phyloP scores from a whole-genome alignment of 2,329 filamentous ascomycete species.

The Colletotrichum eremochloae region DNA sequence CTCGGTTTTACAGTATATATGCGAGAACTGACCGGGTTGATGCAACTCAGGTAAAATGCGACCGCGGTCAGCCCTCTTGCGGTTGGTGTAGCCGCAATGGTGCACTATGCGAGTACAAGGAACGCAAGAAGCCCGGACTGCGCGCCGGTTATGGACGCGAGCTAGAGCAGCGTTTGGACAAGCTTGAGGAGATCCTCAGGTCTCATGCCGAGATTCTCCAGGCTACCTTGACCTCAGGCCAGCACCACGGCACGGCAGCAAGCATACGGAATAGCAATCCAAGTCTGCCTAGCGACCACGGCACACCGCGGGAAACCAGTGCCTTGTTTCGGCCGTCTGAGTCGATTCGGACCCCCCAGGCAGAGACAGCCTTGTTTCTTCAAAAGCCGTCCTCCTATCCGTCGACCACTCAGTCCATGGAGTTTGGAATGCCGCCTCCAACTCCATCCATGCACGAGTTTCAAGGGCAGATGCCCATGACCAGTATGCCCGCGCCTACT shows the following conservation, averaged over 20 bases:
- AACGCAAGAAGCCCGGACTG: conserved; percentile 76
- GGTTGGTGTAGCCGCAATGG: conserved; percentile 77
- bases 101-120: conserved; percentile 75
- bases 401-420: conserved; percentile 60
- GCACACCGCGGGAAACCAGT: conserved; percentile 64
- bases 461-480: conserved; percentile 58
- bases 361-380: conserved; percentile 71
- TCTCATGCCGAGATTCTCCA: conserved; percentile 77
- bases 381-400: conserved; percentile 69
- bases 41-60: conserved; percentile 74
- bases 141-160: conserved; percentile 79
- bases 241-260: conserved; percentile 53
- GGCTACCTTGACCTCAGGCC: conserved; percentile 60
- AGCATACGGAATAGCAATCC: conserved; percentile 64
- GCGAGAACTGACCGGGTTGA: conserved; percentile 28
- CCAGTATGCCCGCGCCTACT: conserved; percentile 54
- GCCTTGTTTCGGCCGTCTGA: conserved; percentile 65
- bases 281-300: conserved; percentile 68
- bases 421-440: conserved; percentile 63
- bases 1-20: background rate
- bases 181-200: conserved; percentile 75
- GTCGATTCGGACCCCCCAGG: conserved; percentile 64
- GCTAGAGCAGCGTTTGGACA: conserved; percentile 78
- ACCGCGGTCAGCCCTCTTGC: conserved; percentile 80
- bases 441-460: conserved; percentile 65